Conservation (phyloP, 257 asterid genomes). For the Hygrophila difformis region DNA sequence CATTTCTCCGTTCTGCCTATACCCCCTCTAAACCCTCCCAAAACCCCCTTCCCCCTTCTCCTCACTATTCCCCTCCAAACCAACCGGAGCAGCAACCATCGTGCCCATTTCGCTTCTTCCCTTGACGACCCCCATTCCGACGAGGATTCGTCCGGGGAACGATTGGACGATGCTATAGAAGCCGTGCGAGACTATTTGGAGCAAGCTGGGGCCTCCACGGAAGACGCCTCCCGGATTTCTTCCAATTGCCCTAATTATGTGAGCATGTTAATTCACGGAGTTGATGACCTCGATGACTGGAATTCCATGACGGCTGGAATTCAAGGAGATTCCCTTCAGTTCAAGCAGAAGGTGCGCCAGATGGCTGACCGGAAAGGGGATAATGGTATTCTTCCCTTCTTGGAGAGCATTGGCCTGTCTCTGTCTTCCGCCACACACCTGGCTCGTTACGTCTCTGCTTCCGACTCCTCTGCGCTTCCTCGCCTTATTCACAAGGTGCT, state of each 20-base stretch:
- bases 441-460: slow-evolving; percentile 58
- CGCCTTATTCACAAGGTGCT: slow-evolving; percentile 58
- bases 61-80: slow-evolving; percentile 15
- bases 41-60: slow-evolving; percentile 16
- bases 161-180: slow-evolving; percentile 44
- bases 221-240: slow-evolving; percentile 53
- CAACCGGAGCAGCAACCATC: slow-evolving; percentile 9
- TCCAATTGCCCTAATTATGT: slow-evolving; percentile 53
- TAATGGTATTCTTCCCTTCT: slow-evolving; percentile 67
- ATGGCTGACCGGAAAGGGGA: slow-evolving; percentile 83
- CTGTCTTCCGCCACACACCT: slow-evolving; percentile 70
- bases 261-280: slow-evolving; percentile 54
- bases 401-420: slow-evolving; percentile 79
- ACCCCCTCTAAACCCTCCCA: slow-evolving; percentile 28
- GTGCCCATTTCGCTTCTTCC: slow-evolving; percentile 7
- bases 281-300: slow-evolving; percentile 76
- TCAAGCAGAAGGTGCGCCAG: slow-evolving; percentile 39
- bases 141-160: slow-evolving; percentile 8
- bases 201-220: slow-evolving; percentile 44
- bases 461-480: slow-evolving; percentile 44
- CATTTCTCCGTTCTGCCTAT: slow-evolving; percentile 11
- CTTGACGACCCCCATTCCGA: slow-evolving; percentile 17
- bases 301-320: slow-evolving; percentile 33
- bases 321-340: slow-evolving; percentile 22
- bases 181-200: slow-evolving; percentile 53